Base-by-base conservation (phyloP, 768 basidiomycete species). In the Cystofilobasidium ferigula region DNA sequence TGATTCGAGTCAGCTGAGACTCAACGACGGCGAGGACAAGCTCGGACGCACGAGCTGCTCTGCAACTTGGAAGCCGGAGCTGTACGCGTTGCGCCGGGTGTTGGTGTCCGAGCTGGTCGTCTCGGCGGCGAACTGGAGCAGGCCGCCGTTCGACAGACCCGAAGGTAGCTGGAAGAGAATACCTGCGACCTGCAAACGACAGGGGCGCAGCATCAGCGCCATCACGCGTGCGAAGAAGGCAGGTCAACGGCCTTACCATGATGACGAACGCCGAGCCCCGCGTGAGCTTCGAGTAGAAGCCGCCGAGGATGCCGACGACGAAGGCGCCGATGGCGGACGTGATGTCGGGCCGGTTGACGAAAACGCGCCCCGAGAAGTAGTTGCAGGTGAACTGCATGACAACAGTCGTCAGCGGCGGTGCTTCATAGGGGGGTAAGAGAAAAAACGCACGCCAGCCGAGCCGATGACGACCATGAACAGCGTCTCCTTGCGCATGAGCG, bases 111-210 rank as follows among this genome's bases (percentile, higher is more conserved):
- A 71, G 26, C 61, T 61, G 1, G 72, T 67, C 38, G 70, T 64
- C 36, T 71, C 70, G 48, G 80, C 76, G 1, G 71, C 71, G 34
- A 70, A 73, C 57, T 67, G 68, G 40, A 92, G 80, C 9, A 91
- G 81, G 35, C 89, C 89, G 14, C 87, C 87, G 51, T 83, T 87
- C 10, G 85, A 83, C 14, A 91, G 80, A 43, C 88, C 89, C 10
- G 86, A 87, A 0, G 88, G 89, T 1, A 91, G 80, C 76, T 91
- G 89, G 78, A 90, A 87, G 20, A 90, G 79, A 57, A 91, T 86
- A 28, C 86, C 88, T 0, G 86, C 87, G 69, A 87, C 85, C 81
- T 77, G 58, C 1, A 40, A 36, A n/a, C n/a, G 47, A 14, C n/a
- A 24, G 38, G 20, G 12, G 28, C 30, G 32, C 16, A 30, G 40